Percentiles rank a stretch among this genome's conserved stretches.
These are phyloP conservation scores for Arthrinium puccinioides DNA, from an alignment of 2,329 filamentous ascomycete species.

Conservation along the genomic window DNA sequence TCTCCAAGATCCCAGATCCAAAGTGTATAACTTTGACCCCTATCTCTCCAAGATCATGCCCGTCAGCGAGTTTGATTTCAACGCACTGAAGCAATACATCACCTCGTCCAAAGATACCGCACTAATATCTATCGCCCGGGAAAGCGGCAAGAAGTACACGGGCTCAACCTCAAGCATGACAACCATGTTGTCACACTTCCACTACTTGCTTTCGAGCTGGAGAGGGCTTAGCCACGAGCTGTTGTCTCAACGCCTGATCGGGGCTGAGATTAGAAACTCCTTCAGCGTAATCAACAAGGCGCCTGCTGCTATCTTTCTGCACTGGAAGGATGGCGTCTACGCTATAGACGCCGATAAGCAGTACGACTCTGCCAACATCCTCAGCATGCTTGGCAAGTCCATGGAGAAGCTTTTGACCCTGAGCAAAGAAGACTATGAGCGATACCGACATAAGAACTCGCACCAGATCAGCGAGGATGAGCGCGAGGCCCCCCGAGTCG, in stretches of 20 bases:
- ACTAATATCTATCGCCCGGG: conserved; percentile 60
- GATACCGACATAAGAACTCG: conserved; percentile 64
- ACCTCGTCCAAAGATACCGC: conserved; percentile 80
- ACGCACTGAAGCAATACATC: conserved; percentile 76
- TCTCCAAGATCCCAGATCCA: conserved; percentile 78
- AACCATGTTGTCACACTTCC: conserved; percentile 77
- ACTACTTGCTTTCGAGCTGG: conserved; percentile 83
- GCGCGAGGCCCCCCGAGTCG: conserved; percentile 62
- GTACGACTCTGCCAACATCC: conserved; percentile 74
- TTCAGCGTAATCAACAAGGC: conserved; percentile 62
- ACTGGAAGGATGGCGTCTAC: conserved; percentile 77
- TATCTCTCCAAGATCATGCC: conserved; percentile 93
- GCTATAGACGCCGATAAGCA: conserved; percentile 96
- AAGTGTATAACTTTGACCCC: conserved; percentile 94
- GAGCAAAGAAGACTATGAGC: conserved; percentile 75
- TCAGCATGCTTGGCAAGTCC: conserved; percentile 88
- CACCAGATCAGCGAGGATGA: conserved; percentile 66
- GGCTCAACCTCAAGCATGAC: conserved; percentile 99
- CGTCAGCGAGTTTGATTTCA: conserved; percentile 84
- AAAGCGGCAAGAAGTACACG: conserved; percentile 70
- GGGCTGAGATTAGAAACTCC: no score
- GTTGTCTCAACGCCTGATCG: conserved; percentile 63
- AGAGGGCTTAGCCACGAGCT: conserved; percentile 60
- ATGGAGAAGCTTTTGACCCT: conserved; percentile 93
- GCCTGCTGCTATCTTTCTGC: conserved; percentile 74